Conservation (phyloP, 176 grass and related monocot species). For the Guadua angustifolia region DNA sequence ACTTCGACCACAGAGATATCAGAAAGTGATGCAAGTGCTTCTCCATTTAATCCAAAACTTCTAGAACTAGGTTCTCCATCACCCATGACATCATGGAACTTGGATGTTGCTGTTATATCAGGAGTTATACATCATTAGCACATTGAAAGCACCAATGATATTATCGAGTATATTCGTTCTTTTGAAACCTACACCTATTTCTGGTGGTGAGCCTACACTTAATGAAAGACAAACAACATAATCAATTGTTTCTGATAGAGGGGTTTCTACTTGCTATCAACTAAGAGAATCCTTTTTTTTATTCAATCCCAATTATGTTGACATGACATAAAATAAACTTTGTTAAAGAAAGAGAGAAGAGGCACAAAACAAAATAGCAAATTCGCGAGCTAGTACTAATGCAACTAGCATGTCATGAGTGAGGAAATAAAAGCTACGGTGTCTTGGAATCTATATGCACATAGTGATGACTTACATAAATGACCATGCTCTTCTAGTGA, state of each 20-base stretch:
- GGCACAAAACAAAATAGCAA: neutral
- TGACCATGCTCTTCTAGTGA: neutral
- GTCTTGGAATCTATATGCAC: neutral
- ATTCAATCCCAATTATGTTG: neutral
- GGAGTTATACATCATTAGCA: slow-evolving; percentile 17
- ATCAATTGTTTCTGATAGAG: slow-evolving; percentile 19
- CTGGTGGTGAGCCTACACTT: neutral
- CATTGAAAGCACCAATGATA: slow-evolving; percentile 19
- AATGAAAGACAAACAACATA: neutral
- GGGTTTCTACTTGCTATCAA: slow-evolving; percentile 6
- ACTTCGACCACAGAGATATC: slow-evolving; percentile 94
- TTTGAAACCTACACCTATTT: slow-evolving; percentile 6
- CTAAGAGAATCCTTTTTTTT: neutral
- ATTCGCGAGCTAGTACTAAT: neutral
- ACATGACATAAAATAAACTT: neutral
- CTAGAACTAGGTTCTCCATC: slow-evolving; percentile 31
- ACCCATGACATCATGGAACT: slow-evolving; percentile 49
- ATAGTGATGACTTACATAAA: neutral
- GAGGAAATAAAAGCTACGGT: neutral
- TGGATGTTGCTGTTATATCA: slow-evolving; percentile 67
- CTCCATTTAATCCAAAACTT: slow-evolving; percentile 76
- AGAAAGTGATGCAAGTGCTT: slow-evolving; percentile 77
- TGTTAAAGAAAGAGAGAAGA: neutral
- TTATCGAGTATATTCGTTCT: neutral
- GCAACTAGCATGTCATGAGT: slow-evolving; percentile 4